phyloP scores from a whole-genome alignment of 2,329 filamentous ascomycete genomes.

The Ilyonectria destructans region DNA sequence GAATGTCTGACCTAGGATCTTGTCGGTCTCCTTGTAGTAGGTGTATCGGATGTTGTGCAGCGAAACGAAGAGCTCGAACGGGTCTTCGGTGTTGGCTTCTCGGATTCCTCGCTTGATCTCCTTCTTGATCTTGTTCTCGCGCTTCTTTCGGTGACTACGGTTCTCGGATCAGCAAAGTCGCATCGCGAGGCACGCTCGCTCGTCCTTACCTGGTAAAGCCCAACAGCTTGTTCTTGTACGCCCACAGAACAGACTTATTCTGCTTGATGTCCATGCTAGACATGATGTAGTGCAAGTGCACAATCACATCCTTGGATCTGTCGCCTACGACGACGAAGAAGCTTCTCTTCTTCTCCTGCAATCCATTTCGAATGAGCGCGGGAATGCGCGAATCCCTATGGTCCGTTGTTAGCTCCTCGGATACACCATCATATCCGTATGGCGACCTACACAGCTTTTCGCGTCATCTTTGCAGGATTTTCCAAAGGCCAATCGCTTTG shows the following conservation, averaged over 20 bases:
- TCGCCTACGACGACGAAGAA: conserved; percentile 98
- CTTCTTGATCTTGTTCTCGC: conserved; percentile 98
- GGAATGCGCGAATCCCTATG: conserved; percentile 89
- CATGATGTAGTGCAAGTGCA: conserved; percentile 93
- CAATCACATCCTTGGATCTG: conserved; percentile 95
- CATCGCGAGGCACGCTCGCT: conserved; percentile 9
- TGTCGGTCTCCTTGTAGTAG: conserved; percentile 99
- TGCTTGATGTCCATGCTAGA: conserved; percentile 91
- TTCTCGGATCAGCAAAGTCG: conserved; percentile 38
- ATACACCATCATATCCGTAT: too few relatives aligned
- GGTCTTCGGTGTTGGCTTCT: conserved; percentile 92
- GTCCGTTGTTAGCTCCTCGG: conserved; percentile 25
- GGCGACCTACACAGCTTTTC: conserved; percentile 69
- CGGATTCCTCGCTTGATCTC: conserved; percentile 96
- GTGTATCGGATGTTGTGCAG: conserved; percentile 98
- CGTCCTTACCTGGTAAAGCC: conserved; percentile 82
- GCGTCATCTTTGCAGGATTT: conserved; percentile 66
- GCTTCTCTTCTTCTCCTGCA: conserved; percentile 96
- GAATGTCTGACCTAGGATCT: conserved; percentile 97
- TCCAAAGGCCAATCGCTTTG: conserved; percentile 47
- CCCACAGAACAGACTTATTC: conserved; percentile 94
- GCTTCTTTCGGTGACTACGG: conserved; percentile 93
- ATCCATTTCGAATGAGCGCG: conserved; percentile 90
- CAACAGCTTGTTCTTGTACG: conserved; percentile 97
- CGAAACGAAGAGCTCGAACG: conserved; percentile 97